Evolutionary conservation across 202 grass and related monocot species (phyloP), one percentile per base, ranked within the genome.

Genomic region (Zoysia matrella): DNA sequence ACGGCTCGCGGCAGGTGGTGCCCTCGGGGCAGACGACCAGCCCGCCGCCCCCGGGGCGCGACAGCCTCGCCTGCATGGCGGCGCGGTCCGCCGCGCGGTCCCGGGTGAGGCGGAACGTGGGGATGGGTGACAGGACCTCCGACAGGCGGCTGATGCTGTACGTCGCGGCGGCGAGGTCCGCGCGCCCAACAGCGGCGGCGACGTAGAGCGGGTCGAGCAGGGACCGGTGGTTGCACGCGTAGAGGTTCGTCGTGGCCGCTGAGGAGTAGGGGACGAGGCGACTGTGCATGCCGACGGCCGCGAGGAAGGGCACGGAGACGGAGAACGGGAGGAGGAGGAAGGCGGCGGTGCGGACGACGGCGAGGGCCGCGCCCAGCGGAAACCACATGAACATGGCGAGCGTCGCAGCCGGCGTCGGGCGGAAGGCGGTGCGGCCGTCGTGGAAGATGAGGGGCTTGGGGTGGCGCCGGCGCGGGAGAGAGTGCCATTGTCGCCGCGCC

Each of bases 161-260:
- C 0, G 95, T 91, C 12, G 76, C 88, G 47, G 90, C 92, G 4
- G 69, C 69, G 74, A 97, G 86, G 66, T 84, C 75, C n/a, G 60
- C 11, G 41, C 74, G 83, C 40, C 79, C 56, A 57, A 86, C 62
- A 42, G 52, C 39, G 1, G 67, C 75, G 9, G 90, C 63, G 48
- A 97, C 77, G 75, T 83, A 94, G 43, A 97, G 75, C 13, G 90
- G 90, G 80, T 97, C 95, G 1, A 97, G 41, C 64, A 97, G 90
- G 8, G 92, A 94, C 12, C 95, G 90, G 80, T 98, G 92, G 90
- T 97, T 94, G 88, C 90, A 87, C 56, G 84, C 90, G 74, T 86
- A 97, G 68, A 97, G 74, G 52, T 81, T 55, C 0, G 22, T 3
- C 44, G 2, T 47, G 0, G 64, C 1, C 8, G 18, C 2, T 8